Conservation (phyloP, 352 stramenopile species). For the Blastocystis sp. region DNA sequence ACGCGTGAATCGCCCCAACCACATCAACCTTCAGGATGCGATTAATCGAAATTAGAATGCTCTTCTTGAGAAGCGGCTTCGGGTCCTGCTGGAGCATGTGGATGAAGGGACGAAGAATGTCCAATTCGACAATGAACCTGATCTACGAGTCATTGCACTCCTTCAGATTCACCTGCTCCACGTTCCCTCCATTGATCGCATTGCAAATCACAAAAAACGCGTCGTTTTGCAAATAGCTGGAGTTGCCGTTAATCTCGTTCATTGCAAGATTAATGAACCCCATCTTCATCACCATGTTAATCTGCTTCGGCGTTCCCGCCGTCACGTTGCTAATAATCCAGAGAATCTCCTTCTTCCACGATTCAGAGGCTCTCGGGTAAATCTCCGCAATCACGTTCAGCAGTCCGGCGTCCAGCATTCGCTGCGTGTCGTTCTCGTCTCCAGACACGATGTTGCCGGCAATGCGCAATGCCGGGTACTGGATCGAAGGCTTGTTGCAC, state of each 20-base stretch:
- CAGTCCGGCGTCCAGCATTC: constrained; percentile 96
- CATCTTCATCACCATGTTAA: constrained; percentile 77
- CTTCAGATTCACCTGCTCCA: constrained; percentile 1
- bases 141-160: constrained; percentile 1
- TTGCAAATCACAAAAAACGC: constrained; percentile 34
- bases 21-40: constrained; percentile 50
- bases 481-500: constrained; percentile 80
- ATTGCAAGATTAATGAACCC: too few relatives aligned
- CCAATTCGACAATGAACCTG: constrained; percentile 50
- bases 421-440: constrained; percentile 97
- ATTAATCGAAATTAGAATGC: constrained; percentile 53
- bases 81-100: constrained; percentile 3
- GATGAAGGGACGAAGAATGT: constrained; percentile 26
- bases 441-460: constrained; percentile 99
- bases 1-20: background rate
- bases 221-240: constrained; percentile 26
- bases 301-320: constrained; percentile 96
- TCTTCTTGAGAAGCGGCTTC: background rate
- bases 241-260: too few relatives aligned
- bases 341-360: constrained; percentile 97
- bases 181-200: constrained; percentile 62
- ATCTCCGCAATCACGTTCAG: constrained; percentile 91
- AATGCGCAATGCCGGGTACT: constrained; percentile 93
- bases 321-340: constrained; percentile 99
- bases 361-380: constrained; percentile 92